These are phyloP conservation scores for Pseudopediastrum boryanum DNA, from an alignment of 139 green algal genomes.

Conservation along the genomic window DNA sequence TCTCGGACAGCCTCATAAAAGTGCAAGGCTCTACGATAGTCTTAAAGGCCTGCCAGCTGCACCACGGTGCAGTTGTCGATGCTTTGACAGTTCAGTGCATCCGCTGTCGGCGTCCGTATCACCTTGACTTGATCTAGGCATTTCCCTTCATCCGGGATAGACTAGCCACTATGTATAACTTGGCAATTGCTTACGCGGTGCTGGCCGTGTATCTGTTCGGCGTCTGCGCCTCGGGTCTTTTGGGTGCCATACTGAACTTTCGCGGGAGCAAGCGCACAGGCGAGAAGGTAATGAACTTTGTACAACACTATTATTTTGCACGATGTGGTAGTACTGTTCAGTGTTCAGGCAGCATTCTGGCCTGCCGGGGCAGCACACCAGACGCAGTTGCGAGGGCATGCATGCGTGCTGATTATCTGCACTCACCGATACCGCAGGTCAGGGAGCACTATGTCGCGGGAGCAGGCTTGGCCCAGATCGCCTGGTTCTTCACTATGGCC, in stretches of 20 bases:
- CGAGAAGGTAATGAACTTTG: conserved; percentile 2
- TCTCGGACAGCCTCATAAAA: too few relatives aligned
- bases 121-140: too few relatives aligned
- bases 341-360: background rate
- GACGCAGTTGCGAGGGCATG: background rate
- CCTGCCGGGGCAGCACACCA: background rate
- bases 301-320: background rate
- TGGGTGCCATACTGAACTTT: conserved; percentile 33
- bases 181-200: conserved; percentile 29
- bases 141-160: too few relatives aligned
- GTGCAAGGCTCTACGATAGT: too few relatives aligned
- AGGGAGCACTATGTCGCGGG: conserved; percentile 52
- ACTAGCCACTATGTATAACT: too few relatives aligned
- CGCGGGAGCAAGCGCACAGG: background rate
- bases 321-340: background rate
- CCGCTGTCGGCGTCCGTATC: too few relatives aligned
- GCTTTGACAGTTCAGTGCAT: too few relatives aligned
- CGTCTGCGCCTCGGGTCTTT: conserved; percentile 34
- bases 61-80: too few relatives aligned
- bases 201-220: conserved; percentile 44
- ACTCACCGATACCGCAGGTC: conserved; percentile 17
- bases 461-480: conserved; percentile 36
- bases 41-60: too few relatives aligned
- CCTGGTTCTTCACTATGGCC: conserved; percentile 60
- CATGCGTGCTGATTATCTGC: background rate